Evolutionary conservation across 75 land plant species (phyloP).

Genomic region (Cunninghamia lanceolata): DNA sequence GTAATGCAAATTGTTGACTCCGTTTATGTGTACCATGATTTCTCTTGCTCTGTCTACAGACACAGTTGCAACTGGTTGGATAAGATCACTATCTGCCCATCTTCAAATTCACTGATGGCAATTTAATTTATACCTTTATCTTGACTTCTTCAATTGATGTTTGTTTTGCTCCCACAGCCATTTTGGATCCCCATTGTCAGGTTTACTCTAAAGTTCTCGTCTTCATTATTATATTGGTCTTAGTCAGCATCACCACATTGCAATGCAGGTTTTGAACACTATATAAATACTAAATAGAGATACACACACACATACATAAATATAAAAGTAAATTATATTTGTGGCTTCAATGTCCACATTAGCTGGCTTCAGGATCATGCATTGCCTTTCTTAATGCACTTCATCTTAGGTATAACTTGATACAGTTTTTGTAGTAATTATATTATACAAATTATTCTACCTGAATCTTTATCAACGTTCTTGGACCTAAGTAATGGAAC

Average conservation of each 20-base stretch:
- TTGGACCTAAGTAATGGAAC: no score
- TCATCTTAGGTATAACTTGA: background rate
- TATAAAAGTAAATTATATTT: no score
- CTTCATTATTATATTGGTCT: background rate
- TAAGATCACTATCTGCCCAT: background rate
- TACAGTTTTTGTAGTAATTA: background rate
- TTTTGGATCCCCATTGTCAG: background rate
- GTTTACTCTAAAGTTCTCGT: background rate
- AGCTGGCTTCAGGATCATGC: background rate
- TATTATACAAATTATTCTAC: background rate
- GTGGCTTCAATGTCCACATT: no score
- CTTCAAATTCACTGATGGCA: background rate
- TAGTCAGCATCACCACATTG: background rate
- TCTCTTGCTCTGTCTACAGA: background rate
- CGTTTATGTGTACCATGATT: background rate
- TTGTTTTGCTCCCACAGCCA: background rate
- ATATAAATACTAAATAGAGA: no score
- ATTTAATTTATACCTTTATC: background rate
- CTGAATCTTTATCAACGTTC: background rate
- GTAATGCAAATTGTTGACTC: background rate
- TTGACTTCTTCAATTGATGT: background rate
- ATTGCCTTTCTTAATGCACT: background rate
- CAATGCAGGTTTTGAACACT: background rate
- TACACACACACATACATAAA: no score
- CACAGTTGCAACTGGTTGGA: background rate